Conservation (phyloP, 2,329 filamentous ascomycete genomes). For the Diaporthe humulicola region DNA sequence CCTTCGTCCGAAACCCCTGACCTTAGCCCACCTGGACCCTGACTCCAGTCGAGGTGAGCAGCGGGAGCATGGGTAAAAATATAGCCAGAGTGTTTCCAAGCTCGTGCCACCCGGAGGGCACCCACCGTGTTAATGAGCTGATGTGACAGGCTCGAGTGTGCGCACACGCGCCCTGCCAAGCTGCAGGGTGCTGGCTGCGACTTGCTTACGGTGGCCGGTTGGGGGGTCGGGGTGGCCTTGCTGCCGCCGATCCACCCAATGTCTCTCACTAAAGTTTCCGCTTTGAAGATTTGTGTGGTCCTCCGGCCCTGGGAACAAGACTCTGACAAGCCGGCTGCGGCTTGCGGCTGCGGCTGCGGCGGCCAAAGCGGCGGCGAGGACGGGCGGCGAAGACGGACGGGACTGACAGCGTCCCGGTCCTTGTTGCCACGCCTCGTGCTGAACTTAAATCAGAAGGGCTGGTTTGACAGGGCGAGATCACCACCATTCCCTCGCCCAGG, state of each 20-base stretch:
- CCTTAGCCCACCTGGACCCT: neutral
- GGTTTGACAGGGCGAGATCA: too few species aligned
- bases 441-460: conserved; percentile 1
- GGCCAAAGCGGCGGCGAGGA: neutral
- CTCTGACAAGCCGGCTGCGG: neutral
- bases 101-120: conserved; percentile 1
- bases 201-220: conserved; percentile 6
- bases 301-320: neutral
- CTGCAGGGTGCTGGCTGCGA: conserved; percentile 13
- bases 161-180: conserved; percentile 10
- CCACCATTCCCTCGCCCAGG: neutral
- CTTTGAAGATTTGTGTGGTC: neutral
- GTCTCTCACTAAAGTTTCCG: conserved; percentile 13
- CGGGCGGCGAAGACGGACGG: neutral
- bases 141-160: neutral
- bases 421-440: neutral
- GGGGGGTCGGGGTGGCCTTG: neutral
- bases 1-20: conserved; percentile 14
- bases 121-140: conserved; percentile 11
- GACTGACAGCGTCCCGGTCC: neutral
- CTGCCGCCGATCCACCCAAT: conserved; percentile 2
- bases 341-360: neutral
- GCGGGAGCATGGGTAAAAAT: neutral
- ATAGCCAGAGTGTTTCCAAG: neutral
- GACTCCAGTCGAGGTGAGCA: conserved; percentile 6